Base-by-base conservation (phyloP, 208 protist species). In the Leishmania lainsoni region DNA sequence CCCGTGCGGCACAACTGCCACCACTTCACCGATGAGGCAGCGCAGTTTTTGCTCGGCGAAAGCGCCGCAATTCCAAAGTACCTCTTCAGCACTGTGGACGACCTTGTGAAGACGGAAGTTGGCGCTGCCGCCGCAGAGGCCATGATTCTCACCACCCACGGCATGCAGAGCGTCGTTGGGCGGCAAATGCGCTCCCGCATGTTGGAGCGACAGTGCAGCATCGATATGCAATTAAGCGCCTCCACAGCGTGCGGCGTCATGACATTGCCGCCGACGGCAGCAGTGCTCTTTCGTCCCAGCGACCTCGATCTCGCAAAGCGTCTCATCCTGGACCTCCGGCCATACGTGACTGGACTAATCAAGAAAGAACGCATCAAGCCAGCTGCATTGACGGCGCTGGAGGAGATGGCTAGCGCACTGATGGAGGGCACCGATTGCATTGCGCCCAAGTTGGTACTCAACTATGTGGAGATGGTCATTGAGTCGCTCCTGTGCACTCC, bases 1-100 rank as follows among this genome's bases (percentile, higher is more conserved):
- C 86, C 91, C 10, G 82, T 95, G 12, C 80, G 94, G 9, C 91
- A 96, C 82, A 99, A 99, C 87, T 99, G 98, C 86, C 97, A 99
- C 86, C 88, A 98, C 83, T 99, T 98, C 76, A 92, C 85, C 48
- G 78, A 89, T 29, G 88, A 90, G 10, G 93, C 94, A 3, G 80
- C 80, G 14, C 74, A 87, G 6, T 98, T 97, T 78, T 75, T 98
- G 17, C 52, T 94, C 1, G 90, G 88, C 35, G 39, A 74, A 6
- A 49, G 12, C 56, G 54, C n/a, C 87, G 9, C 51, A 56, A 79
- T 86, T 26, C 90, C 91, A 17, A 49, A 49, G 17, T 91, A 90
- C 65, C 83, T 98, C 22, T 91, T 88, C 71, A 84, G 54, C 68
- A 93, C 89, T 2, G 76, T 90, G 0, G 70, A 90, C n/a, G 65